Conservation (phyloP, 1,284 basidiomycete genomes). For the Leccinum ponderosum region DNA sequence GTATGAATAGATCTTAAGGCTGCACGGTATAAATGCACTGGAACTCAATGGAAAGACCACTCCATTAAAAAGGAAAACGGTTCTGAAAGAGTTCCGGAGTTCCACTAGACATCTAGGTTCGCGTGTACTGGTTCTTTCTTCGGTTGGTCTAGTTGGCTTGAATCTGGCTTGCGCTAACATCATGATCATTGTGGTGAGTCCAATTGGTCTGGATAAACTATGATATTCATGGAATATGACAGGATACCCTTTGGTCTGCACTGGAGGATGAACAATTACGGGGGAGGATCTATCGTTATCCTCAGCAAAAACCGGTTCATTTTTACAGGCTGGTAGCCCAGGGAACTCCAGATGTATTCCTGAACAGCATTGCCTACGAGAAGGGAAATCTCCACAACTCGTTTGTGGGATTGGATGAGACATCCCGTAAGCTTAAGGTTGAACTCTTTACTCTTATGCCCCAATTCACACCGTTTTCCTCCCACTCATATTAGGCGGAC, state of each 20-base stretch:
- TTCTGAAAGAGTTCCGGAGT: background rate
- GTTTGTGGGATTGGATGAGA: background rate
- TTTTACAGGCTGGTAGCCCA: conserved; percentile 10
- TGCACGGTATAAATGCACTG: background rate
- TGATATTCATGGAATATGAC: background rate
- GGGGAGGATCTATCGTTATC: background rate
- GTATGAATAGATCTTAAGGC: background rate
- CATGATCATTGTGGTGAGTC: background rate
- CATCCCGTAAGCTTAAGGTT: background rate
- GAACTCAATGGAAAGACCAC: background rate
- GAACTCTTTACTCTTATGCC: too few relatives aligned
- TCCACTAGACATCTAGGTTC: background rate
- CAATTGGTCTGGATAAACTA: background rate
- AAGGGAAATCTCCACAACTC: background rate
- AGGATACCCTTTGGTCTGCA: conserved; percentile 16
- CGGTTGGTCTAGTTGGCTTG: background rate
- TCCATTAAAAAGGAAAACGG: background rate
- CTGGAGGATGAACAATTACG: conserved; percentile 11
- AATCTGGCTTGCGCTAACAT: background rate
- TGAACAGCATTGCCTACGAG: background rate
- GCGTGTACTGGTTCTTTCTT: background rate
- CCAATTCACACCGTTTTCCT: background rate
- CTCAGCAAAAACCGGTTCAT: conserved; percentile 6
- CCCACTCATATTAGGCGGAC: background rate
- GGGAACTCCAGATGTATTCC: background rate